These are phyloP conservation scores for Fraxinus greggii DNA, from an alignment of 305 asterid species.

Conservation along the genomic window DNA sequence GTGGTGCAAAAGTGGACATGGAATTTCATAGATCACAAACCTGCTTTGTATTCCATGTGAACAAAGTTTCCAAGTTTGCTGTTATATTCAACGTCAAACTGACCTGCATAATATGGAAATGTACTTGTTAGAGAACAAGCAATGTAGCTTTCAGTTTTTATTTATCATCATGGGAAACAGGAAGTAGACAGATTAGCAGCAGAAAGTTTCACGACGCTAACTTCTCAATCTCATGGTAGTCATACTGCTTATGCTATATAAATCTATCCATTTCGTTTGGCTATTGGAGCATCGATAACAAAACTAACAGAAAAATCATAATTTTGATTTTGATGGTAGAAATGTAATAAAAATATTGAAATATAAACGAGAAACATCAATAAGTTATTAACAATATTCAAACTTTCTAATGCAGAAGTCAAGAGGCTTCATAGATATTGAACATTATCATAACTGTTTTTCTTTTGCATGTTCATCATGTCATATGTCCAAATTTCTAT, in stretches of 20 bases:
- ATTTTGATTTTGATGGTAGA: background rate
- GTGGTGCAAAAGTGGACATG: background rate
- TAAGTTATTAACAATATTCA: background rate
- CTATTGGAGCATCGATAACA: background rate
- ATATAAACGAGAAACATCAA: background rate
- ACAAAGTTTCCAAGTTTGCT: slow-evolving; percentile 73
- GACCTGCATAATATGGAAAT: slow-evolving; percentile 51
- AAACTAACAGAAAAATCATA: background rate
- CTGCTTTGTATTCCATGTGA: slow-evolving; percentile 98
- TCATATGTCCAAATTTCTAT: background rate
- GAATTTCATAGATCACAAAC: slow-evolving; percentile 33
- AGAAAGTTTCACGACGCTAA: background rate
- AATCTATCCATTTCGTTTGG: background rate
- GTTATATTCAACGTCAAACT: slow-evolving; percentile 91
- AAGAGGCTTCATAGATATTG: background rate
- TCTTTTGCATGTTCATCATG: background rate
- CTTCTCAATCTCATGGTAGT: background rate
- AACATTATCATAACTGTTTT: background rate
- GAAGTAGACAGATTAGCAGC: background rate
- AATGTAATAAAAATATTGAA: background rate
- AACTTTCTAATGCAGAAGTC: background rate
- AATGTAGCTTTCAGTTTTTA: background rate
- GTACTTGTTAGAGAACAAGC: slow-evolving; percentile 8
- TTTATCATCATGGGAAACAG: background rate
- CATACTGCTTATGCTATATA: background rate